Evolutionary conservation across 495 filamentous ascomycete genomes (phyloP).

Genomic region (Pyronema domesticum): DNA sequence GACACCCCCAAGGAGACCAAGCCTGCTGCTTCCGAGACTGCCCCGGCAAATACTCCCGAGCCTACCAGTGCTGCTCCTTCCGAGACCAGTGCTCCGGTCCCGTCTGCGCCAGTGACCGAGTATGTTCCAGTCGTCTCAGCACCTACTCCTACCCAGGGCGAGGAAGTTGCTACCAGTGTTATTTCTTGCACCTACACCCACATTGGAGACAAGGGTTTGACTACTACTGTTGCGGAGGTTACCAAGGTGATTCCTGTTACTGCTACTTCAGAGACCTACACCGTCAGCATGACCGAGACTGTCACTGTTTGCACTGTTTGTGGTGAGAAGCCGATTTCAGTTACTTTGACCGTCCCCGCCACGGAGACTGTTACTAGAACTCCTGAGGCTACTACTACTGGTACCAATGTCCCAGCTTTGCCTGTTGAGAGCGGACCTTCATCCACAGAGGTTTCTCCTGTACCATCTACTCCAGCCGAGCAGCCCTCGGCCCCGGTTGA

Average conservation of each 20-base stretch:
- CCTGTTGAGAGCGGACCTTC: neutral
- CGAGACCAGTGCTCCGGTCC: neutral
- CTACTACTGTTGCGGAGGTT: neutral
- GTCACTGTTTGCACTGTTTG: neutral
- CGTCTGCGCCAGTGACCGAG: neutral
- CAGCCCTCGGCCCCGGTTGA: neutral
- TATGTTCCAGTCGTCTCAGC: slow-evolving; percentile 1
- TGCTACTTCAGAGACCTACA: neutral
- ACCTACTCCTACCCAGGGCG: neutral
- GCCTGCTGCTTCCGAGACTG: no score
- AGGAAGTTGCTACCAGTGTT: neutral
- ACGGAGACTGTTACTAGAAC: neutral
- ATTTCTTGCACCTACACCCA: neutral
- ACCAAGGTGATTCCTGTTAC: slow-evolving; percentile 1
- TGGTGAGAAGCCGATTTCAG: neutral
- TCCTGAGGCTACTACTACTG: neutral
- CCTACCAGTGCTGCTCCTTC: neutral
- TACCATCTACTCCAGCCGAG: neutral
- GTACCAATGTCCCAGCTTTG: neutral
- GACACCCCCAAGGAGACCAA: no score
- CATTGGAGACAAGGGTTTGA: neutral
- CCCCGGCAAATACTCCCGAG: neutral
- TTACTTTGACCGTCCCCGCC: neutral
- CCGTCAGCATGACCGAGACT: slow-evolving; percentile 1
- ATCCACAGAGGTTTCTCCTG: neutral